Conservation (phyloP, 352 stramenopile genomes). For the Lagenidium giganteum region DNA sequence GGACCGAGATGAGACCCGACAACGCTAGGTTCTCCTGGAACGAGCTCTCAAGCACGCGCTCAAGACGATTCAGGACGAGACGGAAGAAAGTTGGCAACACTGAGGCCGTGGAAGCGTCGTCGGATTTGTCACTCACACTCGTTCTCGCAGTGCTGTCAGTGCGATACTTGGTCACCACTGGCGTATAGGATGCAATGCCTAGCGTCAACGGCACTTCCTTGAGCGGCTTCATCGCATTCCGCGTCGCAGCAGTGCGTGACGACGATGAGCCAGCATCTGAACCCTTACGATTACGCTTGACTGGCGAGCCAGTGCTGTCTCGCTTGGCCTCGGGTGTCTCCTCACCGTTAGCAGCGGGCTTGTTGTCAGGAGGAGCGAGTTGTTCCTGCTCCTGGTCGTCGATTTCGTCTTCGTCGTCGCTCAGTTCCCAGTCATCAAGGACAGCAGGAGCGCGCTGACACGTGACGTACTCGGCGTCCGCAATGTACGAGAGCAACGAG, state of each 20-base stretch:
- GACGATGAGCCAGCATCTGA: conserved; percentile 16
- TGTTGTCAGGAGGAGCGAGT: neutral
- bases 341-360: neutral
- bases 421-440: conserved; percentile 37
- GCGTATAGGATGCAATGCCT: conserved; percentile 62
- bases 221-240: conserved; percentile 64
- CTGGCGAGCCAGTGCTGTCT: neutral
- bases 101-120: neutral
- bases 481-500: conserved; percentile 82
- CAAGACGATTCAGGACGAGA: conserved; percentile 70
- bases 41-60: conserved; percentile 75
- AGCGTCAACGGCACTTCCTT: conserved; percentile 64
- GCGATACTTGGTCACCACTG: conserved; percentile 17
- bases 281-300: conserved; percentile 3
- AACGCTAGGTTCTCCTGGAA: conserved; percentile 81
- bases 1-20: conserved; percentile 65
- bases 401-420: conserved; percentile 41
- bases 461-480: conserved; percentile 72
- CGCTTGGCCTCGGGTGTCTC: neutral
- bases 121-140: neutral
- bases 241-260: conserved; percentile 44
- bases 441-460: conserved; percentile 54
- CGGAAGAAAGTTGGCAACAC: conserved; percentile 51
- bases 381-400: conserved; percentile 12
- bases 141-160: neutral